Evolutionary conservation across 352 stramenopile species (phyloP), one percentile per base, ranked within the genome.

Genomic region (Plasmopara viticola): DNA sequence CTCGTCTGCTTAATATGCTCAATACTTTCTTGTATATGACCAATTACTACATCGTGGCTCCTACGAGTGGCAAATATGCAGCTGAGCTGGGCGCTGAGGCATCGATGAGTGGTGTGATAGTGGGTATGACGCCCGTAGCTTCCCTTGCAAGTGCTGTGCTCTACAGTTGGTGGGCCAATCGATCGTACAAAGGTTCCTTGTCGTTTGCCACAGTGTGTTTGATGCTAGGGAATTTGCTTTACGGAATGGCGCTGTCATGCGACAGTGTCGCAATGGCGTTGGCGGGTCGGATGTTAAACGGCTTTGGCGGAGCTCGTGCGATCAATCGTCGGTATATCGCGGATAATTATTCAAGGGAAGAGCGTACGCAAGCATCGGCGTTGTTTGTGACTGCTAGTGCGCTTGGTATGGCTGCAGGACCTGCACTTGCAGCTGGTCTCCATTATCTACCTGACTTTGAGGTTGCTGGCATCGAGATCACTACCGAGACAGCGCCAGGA

Each of bases 1-100:
- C 84, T 15, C 75, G 84, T 40, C 69, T 87, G 44, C 79, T 99
- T 48, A 99, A 98, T 71, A 89, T 98, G 66, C 66, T 87, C 6
- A 95, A 80, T 42, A 97, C 94, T 3, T 97, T 97, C 68, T 70
- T 99, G 31, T 99, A 98, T 77, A 98, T 98, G 92, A 96, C 86
- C 47, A 99, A 99, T 78, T 98, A 98, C 75, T 97, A 98, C 74
- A 98, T 99, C 63, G 93, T 98, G 9, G 91, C 93, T 34, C 95
- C 95, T 6, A 98, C 92, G 15, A 95, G 84, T 56, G 86, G 86
- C 46, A 77, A 95, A 43, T 98, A 98, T 64, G 87, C 92, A 0
- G 81, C 77, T 1, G 78, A 84, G 31, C 66, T 98, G 20, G 94
- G 94, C 20, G 91, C 78, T 0, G 76, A 93, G 48, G 80, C 88